Evolutionary conservation across 2,329 filamentous ascomycete genomes (phyloP), one percentile per base, ranked within the genome.

Genomic region (Cladosporium sp.): DNA sequence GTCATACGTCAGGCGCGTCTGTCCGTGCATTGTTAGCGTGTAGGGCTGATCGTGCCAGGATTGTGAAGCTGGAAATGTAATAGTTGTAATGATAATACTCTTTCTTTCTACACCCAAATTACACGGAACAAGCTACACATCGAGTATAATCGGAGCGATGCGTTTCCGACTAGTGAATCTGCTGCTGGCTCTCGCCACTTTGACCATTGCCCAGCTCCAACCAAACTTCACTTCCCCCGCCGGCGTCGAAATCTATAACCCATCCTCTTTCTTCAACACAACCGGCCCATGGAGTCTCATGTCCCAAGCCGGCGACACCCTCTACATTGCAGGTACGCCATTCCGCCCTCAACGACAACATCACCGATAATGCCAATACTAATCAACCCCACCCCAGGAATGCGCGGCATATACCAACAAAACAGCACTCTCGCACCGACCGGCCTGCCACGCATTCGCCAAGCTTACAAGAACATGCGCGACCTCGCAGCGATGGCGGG

Each of bases 401-500:
- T 77, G 72, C 72, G 75, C 28, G 76, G 75, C 8, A 75, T 77
- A 64, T 70, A 73, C 62, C 74, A 71, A 2, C 66, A 67, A 16
- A 76, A 77, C 44, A 72, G 70, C 57, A 76, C 72, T 2, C 69
- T 78, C 2, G 74, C 72, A 0, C 72, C 74, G 1, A 67, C 69
- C 1, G 74, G 74, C 4, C 65, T 72, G 14, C 67, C 69, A 5
- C 73, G 74, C 7, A 68, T 78, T n/a, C 72, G 72, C 23, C 74
- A 73, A 57, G 76, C 75, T 1, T 78, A 72, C 62, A 64, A 69
- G 53, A 77, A 77, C 67, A 77, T 77, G 74, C 67, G 66, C 10
- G 59, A 69, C 16, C 72, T 78, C 10, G 75, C 72, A 4, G 68
- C 70, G 49, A 72, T 76, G 70, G 72, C 67, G 3, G 75, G 74